These are phyloP conservation scores for Dryadomyces quercivorus DNA, from an alignment of 2,329 filamentous ascomycete species.

Conservation along the genomic window DNA sequence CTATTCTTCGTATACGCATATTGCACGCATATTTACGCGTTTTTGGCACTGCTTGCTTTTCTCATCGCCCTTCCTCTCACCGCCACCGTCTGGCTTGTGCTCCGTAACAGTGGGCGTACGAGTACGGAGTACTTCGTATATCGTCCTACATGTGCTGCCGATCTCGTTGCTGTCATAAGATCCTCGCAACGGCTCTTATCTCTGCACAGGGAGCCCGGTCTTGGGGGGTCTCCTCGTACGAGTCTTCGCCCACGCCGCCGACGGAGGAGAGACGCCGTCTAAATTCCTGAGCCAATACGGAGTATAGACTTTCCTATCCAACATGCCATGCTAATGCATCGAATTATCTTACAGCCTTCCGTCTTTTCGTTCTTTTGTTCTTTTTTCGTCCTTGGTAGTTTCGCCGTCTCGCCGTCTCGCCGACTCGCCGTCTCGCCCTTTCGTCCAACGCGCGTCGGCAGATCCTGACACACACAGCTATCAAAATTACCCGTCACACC, in stretches of 20 bases:
- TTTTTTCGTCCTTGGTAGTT: too few species aligned
- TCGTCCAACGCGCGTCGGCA: not conserved
- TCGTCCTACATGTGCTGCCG: too few species aligned
- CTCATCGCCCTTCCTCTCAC: not conserved
- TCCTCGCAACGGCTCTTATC: not conserved
- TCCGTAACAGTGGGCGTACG: not conserved
- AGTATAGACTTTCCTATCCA: not conserved
- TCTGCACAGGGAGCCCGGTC: not conserved
- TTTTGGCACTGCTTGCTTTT: not conserved
- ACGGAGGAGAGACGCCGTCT: not conserved
- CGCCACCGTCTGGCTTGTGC: not conserved
- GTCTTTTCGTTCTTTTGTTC: too few species aligned
- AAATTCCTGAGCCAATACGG: not conserved
- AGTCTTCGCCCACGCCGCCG: too few species aligned
- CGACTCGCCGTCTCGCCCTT: too few species aligned
- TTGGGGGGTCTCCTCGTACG: too few species aligned
- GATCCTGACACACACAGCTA: not conserved
- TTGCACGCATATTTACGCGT: too few species aligned
- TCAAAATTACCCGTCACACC: constrained; percentile 47
- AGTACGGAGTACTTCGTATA: too few species aligned
- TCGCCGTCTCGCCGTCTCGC: too few species aligned
- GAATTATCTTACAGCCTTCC: too few species aligned
- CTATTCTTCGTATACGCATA: not conserved
- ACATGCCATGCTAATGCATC: not conserved
- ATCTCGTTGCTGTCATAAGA: not conserved